Conservation (phyloP, 1,139 yeast species). For the Taphrina flavorubra region DNA sequence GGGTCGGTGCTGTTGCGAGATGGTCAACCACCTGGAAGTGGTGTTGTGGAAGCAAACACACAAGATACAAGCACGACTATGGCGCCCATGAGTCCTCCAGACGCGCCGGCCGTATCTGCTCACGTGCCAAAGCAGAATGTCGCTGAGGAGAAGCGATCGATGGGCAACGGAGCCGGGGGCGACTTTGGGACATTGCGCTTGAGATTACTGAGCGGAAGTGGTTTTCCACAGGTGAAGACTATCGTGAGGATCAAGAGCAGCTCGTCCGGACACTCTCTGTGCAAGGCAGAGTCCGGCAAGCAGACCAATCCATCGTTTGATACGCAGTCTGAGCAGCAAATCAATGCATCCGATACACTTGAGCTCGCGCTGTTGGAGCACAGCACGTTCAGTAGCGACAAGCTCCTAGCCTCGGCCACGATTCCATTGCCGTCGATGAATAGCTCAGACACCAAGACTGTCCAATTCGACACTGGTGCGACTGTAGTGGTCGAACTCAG, state of each 20-base stretch:
- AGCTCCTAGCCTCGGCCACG: conserved; percentile 64
- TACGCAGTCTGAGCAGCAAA: conserved; percentile 62
- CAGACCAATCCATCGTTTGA: conserved; percentile 1
- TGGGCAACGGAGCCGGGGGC: background rate
- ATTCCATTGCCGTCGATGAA: conserved; percentile 47
- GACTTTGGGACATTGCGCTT: background rate
- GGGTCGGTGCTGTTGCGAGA: conserved; percentile 9
- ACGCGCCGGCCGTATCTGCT: background rate
- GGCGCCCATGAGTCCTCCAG: background rate
- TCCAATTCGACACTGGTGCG: conserved; percentile 18
- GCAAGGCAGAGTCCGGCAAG: conserved; percentile 11
- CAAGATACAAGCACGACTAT: background rate
- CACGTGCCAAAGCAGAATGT: background rate
- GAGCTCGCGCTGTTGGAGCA: conserved; percentile 67
- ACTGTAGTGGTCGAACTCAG: background rate
- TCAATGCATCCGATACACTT: conserved; percentile 65
- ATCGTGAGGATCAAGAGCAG: background rate
- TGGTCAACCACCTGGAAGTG: background rate
- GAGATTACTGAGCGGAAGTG: background rate
- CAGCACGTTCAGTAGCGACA: conserved; percentile 75
- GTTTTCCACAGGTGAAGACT: conserved; percentile 13
- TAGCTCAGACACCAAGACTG: background rate
- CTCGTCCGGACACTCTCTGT: background rate
- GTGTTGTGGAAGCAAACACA: background rate
- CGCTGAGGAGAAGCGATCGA: background rate